Evolutionary conservation across 345 rosid genomes (phyloP).

Genomic region (Sisymbrium altissimum): DNA sequence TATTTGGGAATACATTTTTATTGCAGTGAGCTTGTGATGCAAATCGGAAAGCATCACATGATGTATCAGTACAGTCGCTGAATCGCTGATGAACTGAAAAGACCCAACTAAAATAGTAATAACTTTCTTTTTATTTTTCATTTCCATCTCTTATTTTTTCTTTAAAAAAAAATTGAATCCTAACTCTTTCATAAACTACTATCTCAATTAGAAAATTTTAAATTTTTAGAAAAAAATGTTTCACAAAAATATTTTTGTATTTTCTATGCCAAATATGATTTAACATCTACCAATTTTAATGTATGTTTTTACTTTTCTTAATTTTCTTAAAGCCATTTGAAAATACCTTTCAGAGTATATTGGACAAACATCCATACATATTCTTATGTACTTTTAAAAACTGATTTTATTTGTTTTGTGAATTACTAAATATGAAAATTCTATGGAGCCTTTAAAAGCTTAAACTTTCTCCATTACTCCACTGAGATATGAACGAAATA

Average conservation of each 20-base stretch:
- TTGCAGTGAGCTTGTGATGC: conserved; percentile 40
- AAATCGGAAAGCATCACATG: conserved; percentile 26
- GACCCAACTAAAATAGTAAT: not conserved
- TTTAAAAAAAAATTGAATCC: not conserved
- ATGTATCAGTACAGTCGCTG: conserved; percentile 1
- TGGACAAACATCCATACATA: not conserved
- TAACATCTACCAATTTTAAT: not conserved
- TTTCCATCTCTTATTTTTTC: not conserved
- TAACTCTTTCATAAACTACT: not conserved
- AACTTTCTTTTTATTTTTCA: not conserved
- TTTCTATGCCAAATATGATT: no score
- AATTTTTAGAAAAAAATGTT: not conserved
- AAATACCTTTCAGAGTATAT: not conserved
- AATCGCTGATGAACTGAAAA: not conserved
- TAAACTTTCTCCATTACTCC: no score
- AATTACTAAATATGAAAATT: not conserved
- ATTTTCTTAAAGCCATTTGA: not conserved
- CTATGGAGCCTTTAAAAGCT: not conserved
- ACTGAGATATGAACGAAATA: no score
- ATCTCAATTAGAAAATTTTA: no score
- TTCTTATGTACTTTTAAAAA: not conserved
- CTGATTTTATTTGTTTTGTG: not conserved
- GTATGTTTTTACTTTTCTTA: not conserved
- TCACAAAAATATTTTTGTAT: no score
- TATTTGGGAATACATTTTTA: not conserved